These are phyloP conservation scores for Neophaeococcomyces mojaviensis DNA, from an alignment of 2,329 filamentous ascomycete species.

Conservation along the genomic window DNA sequence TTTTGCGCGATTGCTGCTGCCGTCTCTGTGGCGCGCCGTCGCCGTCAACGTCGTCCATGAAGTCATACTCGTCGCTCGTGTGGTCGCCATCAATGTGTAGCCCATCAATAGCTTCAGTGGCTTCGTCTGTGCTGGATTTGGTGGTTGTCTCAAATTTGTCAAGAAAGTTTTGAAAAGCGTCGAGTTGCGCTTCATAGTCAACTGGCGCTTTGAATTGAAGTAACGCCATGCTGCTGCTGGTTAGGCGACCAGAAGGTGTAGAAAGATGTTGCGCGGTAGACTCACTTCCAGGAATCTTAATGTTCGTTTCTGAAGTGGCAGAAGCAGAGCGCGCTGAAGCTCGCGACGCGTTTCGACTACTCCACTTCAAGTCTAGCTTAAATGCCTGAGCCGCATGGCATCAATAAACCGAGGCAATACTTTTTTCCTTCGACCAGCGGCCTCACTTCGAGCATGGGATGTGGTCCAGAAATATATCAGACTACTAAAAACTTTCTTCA, in stretches of 20 bases:
- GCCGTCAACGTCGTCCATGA: conserved; percentile 75
- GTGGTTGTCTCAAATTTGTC: conserved; percentile 75
- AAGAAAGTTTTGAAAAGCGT: conserved; percentile 77
- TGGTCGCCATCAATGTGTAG: conserved; percentile 83
- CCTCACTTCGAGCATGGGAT: background rate
- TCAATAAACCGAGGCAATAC: no score
- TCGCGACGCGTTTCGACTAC: background rate
- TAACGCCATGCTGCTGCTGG: conserved; percentile 63
- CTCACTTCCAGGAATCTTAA: no score
- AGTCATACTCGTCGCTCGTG: conserved; percentile 82
- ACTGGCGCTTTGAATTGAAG: conserved; percentile 70
- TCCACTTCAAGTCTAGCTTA: no score
- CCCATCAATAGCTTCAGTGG: conserved; percentile 73
- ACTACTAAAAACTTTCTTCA: no score
- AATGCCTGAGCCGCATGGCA: no score
- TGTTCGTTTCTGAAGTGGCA: background rate
- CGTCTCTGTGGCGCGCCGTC: conserved; percentile 38
- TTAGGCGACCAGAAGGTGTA: background rate
- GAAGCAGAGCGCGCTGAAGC: background rate
- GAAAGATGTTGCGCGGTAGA: no score
- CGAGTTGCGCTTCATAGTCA: conserved; percentile 79
- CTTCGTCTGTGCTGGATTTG: conserved; percentile 55
- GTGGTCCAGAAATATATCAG: no score
- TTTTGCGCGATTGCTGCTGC: conserved; percentile 59
- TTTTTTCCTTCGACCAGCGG: background rate